Evolutionary conservation across 2,329 filamentous ascomycete genomes (phyloP).

Genomic region (Coniochaeta ligniaria): DNA sequence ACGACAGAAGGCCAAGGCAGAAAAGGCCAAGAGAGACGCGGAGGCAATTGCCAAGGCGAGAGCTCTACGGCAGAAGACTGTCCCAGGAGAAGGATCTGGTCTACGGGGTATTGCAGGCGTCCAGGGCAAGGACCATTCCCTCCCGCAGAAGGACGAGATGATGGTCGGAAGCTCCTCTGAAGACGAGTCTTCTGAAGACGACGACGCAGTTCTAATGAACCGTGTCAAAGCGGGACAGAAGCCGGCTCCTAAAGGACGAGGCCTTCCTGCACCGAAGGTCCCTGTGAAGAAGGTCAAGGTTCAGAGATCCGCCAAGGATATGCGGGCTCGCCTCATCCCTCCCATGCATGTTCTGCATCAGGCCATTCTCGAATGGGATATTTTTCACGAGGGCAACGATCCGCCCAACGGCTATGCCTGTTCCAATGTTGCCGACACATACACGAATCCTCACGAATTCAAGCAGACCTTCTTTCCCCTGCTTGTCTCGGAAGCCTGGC

Average conservation of each 20-base stretch:
- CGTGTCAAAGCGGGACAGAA: slow-evolving; percentile 40
- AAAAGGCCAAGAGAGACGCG: slow-evolving; percentile 64
- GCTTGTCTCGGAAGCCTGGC: slow-evolving; percentile 90
- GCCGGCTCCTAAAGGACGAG: slow-evolving; percentile 37
- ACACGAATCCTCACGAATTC: slow-evolving; percentile 70
- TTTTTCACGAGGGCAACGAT: slow-evolving; percentile 81
- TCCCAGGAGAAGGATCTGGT: slow-evolving; percentile 73
- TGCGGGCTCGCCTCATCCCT: slow-evolving; percentile 85
- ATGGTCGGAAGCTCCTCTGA: slow-evolving; percentile 84
- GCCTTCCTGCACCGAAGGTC: slow-evolving; percentile 45
- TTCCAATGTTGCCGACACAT: slow-evolving; percentile 68
- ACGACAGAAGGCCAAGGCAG: slow-evolving; percentile 67
- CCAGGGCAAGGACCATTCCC: slow-evolving; percentile 70
- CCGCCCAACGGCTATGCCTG: slow-evolving; percentile 73
- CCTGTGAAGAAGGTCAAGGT: slow-evolving; percentile 82
- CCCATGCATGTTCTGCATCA: slow-evolving; percentile 81
- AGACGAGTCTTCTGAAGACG: slow-evolving; percentile 57
- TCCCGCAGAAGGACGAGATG: slow-evolving; percentile 65
- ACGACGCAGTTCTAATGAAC: slow-evolving; percentile 51
- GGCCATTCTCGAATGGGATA: slow-evolving; percentile 87
- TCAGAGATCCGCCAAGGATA: slow-evolving; percentile 79
- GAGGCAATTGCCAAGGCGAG: slow-evolving; percentile 65
- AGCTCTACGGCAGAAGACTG: slow-evolving; percentile 44
- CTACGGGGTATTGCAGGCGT: slow-evolving; percentile 62
- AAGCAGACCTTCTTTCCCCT: slow-evolving; percentile 86